Evolutionary conservation across 805 yeast genomes (phyloP), one percentile per base, ranked within the genome.

Genomic region (Vanderwaltozyma tropicalis): DNA sequence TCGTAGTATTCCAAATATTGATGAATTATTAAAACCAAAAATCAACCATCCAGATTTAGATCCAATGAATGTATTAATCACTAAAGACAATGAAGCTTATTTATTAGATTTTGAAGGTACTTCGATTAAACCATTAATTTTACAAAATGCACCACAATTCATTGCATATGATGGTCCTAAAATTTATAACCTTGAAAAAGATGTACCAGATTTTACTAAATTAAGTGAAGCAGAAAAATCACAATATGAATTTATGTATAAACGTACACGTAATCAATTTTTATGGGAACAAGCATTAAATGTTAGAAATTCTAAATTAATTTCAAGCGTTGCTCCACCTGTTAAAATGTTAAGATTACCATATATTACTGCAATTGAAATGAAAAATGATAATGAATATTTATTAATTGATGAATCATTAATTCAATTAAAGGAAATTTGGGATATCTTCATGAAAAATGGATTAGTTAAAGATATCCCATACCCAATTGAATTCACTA

Each of bases 101-200:
- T 76, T 87, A 44, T 54, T 87, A 38, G 98, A 89, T 62, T 80
- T 88, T 55, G 97, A 92, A 63, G 78, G 80, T 49, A 60, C 88
- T 10, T 59, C 78, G 14, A 76, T 86, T 45, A 82, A 84, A 56
- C 97, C 98, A 34, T 82, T 82, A 51, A 66, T 85, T 35, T 72
- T 85, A 47, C 79, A 79, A 43, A 75, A 72, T 28, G 77, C 86
- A 42, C 97, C 98, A 8, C 68, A 77, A 44, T 92, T 87, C 55
- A 78, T 87, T 22, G 77, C 82, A 34, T 88, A 89, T 65, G 80
- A 76, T 33, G 97, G 97, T 6, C 87, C 87, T 42, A 87, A 87
- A 59, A 72, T 92, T 37, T 88, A 78, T 66, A 73, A 80, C 51
- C 64, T 80, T 47, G 72, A 74, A 37, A 76, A 80, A 39, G 95